Evolutionary conservation across 2,329 filamentous ascomycete species (phyloP), one percentile per base, ranked within the genome.

Genomic region (Hymenotorrendiella dingleyae): DNA sequence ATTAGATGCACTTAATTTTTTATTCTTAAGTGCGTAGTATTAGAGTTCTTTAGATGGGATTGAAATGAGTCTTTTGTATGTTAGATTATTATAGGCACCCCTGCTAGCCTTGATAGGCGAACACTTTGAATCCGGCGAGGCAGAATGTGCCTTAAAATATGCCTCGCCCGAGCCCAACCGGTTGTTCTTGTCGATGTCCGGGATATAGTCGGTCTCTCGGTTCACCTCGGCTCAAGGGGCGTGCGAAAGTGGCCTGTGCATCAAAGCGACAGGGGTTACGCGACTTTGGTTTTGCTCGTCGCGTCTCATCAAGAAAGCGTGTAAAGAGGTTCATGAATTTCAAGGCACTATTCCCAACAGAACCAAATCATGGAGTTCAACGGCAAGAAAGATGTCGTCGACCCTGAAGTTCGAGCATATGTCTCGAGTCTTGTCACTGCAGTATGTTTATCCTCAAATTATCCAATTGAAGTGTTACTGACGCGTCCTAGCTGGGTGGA

Each of bases 401-500:
- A 97, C 62, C 87, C 89, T 30, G 87, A 95, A 69, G 88, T 96
- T 58, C 84, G 90, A 61, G 89, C 90, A 21, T 87, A 96, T 67
- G 82, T 98, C 60, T 91, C 86, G 68, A 94, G 87, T 68, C 80
- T 98, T 23, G 86, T 95, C 51, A 91, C 90, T 60, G 93, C 93
- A 48, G 90, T 55, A 55, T 55, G 49, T 43, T 35, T 29, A 42
- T 5, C 8, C 32, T 9, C 42, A 29, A 42, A 22, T 54, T 17
- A n/a, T n/a, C n/a, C n/a, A n/a, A n/a, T n/a, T n/a, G n/a, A n/a
- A n/a, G n/a, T n/a, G n/a, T 58, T 43, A 61, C 43, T 37, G 44
- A 61, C 43, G 40, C 44, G 32, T 29, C 34, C 32, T 63, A 95
- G 88, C 81, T 96, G 51, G 91, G 90, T 67, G 91, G 90, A 40